A percentile compares a stretch with the other conserved stretches of the same genome.
Conservation (phyloP, 2,329 filamentous ascomycete genomes). For the Nigrospora oryzae region DNA sequence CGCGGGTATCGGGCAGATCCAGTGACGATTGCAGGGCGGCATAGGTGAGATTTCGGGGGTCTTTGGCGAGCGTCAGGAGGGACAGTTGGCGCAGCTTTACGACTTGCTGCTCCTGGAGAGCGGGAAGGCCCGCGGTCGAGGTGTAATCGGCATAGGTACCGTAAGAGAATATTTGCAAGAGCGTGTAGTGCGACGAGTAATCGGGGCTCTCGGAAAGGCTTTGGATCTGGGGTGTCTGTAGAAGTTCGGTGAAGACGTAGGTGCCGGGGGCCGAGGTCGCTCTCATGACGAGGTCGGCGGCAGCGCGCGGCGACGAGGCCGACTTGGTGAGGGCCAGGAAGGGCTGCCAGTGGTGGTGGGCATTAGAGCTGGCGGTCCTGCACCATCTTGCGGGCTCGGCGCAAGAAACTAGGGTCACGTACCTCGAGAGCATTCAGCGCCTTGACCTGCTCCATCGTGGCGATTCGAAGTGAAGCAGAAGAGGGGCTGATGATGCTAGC, state of each 20-base stretch:
- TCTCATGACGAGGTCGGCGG: constrained; percentile 76
- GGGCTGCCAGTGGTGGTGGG: constrained; percentile 55
- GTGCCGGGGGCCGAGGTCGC: constrained; percentile 86
- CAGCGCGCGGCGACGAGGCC: constrained; percentile 73
- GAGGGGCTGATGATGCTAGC: constrained; percentile 4
- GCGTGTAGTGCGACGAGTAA: constrained; percentile 52
- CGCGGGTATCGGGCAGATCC: constrained; percentile 54
- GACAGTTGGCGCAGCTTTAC: constrained; percentile 88
- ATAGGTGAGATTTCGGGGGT: constrained; percentile 65
- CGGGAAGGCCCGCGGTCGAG: constrained; percentile 49
- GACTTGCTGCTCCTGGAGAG: constrained; percentile 62
- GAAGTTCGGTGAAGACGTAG: constrained; percentile 90
- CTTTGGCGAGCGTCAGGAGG: constrained; percentile 70
- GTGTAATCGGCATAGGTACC: constrained; percentile 77
- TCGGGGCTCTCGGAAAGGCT: constrained; percentile 55
- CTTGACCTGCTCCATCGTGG: constrained; percentile 64
- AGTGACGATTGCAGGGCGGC: constrained; percentile 57
- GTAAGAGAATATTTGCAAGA: constrained; percentile 86
- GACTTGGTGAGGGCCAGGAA: constrained; percentile 85
- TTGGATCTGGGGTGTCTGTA: constrained; percentile 72
- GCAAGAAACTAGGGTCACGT: constrained; percentile 9
- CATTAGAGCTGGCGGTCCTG: neutral
- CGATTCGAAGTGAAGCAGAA: neutral
- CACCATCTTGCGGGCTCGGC: no score
- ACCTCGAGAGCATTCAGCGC: constrained; percentile 58